phyloP scores from a whole-genome alignment of 192 early-diverging fungal genomes.

The Backusella sp. region DNA sequence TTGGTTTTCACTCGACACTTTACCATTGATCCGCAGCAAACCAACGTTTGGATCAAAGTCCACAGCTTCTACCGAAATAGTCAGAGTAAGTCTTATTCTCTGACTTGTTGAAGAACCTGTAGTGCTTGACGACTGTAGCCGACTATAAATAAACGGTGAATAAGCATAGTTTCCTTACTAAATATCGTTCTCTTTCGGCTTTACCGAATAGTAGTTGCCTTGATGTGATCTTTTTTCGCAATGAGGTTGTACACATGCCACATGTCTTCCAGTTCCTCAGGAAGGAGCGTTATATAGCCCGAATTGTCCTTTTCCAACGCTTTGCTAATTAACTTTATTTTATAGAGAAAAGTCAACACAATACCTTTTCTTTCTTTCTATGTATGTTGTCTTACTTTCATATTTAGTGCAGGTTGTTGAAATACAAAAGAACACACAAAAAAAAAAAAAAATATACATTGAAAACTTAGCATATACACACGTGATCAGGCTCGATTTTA shows the following conservation, averaged over 20 bases:
- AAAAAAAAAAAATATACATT: neutral
- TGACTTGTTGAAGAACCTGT: constrained; percentile 89
- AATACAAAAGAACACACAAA: neutral
- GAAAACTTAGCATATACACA: neutral
- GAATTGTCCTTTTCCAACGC: constrained; percentile 76
- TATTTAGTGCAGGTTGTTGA: neutral
- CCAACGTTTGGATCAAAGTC: constrained; percentile 91
- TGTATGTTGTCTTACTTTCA: neutral
- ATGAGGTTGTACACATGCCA: constrained; percentile 96
- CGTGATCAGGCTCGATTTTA: neutral
- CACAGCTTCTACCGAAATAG: constrained; percentile 80
- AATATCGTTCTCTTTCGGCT: neutral
- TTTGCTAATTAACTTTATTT: constrained; percentile 58
- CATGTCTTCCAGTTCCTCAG: constrained; percentile 96
- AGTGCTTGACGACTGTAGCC: constrained; percentile 81
- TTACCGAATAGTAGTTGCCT: constrained; percentile 83
- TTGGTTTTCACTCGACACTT: constrained; percentile 83
- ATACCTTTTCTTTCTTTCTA: neutral
- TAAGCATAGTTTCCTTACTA: neutral
- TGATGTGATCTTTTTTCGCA: constrained; percentile 79
- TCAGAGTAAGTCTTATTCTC: constrained; percentile 76
- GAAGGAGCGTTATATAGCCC: constrained; percentile 78
- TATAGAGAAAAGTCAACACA: neutral
- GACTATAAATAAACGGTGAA: constrained; percentile 43
- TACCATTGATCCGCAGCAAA: constrained; percentile 84